phyloP scores from a whole-genome alignment of 2,329 filamentous ascomycete species.

The Periconia sp. region DNA sequence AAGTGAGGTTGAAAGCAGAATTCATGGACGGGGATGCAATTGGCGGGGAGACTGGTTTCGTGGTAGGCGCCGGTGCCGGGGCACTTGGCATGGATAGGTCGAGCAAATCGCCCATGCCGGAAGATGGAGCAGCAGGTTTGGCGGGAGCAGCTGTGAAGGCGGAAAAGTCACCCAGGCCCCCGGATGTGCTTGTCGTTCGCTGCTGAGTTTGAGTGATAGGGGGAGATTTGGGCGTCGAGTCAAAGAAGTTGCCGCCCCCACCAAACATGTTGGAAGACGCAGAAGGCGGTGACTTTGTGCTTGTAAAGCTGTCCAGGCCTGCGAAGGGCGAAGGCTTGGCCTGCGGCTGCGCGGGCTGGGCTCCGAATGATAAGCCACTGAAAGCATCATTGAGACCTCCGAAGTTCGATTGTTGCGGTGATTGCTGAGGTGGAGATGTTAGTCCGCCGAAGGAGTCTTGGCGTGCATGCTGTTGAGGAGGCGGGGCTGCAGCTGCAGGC shows the following conservation, averaged over 20 bases:
- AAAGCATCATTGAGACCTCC: slow-evolving; percentile 84
- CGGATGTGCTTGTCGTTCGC: slow-evolving; percentile 61
- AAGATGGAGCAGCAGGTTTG: slow-evolving; percentile 58
- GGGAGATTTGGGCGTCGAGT: slow-evolving; percentile 67
- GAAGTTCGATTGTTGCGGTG: slow-evolving; percentile 53
- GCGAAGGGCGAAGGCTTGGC: slow-evolving; percentile 70
- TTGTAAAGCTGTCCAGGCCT: slow-evolving; percentile 62
- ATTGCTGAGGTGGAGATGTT: slow-evolving; percentile 50
- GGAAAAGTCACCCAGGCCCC: slow-evolving; percentile 66
- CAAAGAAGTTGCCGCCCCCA: slow-evolving; percentile 84
- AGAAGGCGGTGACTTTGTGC: slow-evolving; percentile 40
- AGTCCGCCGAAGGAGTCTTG: slow-evolving; percentile 55
- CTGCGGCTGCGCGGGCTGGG: slow-evolving; percentile 56
- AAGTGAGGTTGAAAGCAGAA: slow-evolving; percentile 71
- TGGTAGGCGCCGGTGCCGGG: slow-evolving; percentile 34
- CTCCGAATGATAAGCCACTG: slow-evolving; percentile 68
- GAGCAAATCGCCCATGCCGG: slow-evolving; percentile 75
- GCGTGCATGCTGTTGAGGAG: slow-evolving; percentile 59
- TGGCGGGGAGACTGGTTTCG: slow-evolving; percentile 32
- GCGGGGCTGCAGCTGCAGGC: slow-evolving; percentile 66
- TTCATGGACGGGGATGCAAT: slow-evolving; percentile 51
- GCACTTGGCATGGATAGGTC: slow-evolving; percentile 63
- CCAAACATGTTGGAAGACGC: slow-evolving; percentile 57
- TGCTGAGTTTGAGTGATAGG: slow-evolving; percentile 50
- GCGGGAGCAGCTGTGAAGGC: slow-evolving; percentile 65